Evolutionary conservation across 805 yeast genomes (phyloP), one percentile per base, ranked within the genome.

Genomic region (Candida lessepsii): DNA sequence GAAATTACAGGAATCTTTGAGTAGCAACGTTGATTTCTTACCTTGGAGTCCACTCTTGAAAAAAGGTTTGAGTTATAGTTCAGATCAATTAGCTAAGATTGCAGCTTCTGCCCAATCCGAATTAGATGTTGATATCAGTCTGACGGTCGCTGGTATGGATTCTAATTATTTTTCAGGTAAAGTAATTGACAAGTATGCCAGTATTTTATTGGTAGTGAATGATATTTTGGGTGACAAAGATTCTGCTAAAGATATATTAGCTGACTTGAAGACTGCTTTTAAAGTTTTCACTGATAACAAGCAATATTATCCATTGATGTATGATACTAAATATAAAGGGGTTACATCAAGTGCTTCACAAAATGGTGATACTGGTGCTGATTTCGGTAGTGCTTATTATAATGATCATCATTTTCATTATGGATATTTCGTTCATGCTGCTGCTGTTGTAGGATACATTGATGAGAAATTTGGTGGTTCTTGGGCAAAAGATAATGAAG

Each of bases 371-470:
- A 50, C 67, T 19, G 63, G 66, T 25, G 70, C 70, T 28, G 83
- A 80, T 53, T 87, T 72, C 57, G 95, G 95, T 34, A 75, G 83
- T 57, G 76, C 85, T 17, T 83, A 76, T 57, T 86, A 86, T 62
- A 86, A 86, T 51, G 95, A 87, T 54, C 95, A 87, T 53, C 93
- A 86, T 56, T 87, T 86, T 74, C 95, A 87, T 58, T 87, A 83
- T 53, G 93, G 93, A 9, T 87, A 86, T 60, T 82, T 80, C 50
- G 72, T 86, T 35, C 90, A 86, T 56, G 85, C 95, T 1, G 95
- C 95, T 5, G 89, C 95, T 1, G 67, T 84, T 15, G 75, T 86
- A 33, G 90, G 83, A n/a, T 59, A 77, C 40, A 77, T 81, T 13
- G 95, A 86, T 55, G 46, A 35, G 66, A 66, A 44, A 45, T 65